Base-by-base conservation (phyloP, 805 yeast species). In the Kurtzmaniella cleridarum region DNA sequence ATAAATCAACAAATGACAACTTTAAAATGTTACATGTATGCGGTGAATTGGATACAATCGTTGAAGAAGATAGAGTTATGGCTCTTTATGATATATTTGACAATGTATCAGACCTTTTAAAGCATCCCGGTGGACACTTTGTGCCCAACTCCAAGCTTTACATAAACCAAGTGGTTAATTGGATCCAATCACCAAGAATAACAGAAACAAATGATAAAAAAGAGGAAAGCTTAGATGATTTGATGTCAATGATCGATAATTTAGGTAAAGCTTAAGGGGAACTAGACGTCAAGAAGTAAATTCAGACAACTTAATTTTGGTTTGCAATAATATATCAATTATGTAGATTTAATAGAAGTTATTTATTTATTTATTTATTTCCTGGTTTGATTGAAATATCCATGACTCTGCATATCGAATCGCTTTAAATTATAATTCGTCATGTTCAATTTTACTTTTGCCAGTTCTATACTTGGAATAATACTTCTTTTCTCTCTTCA, bases 71-170 rank as follows among this genome's bases (percentile, higher is more conserved):
- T 18, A 71, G 95, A 51, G 75, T 90, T 0, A 65, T 76, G 62
- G 69, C 71, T 17, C 65, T 93, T 31, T 78, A 73, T 41, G 55
- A 66, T 14, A 38, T 42, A 17, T 44, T 55, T 36, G 55, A 55
- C 42, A 72, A 75, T 13, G 60, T 73, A 29, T 76, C 82, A 38
- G 74, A 75, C 38, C 64, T 84, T 5, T 68, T 83, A 42, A 82
- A 76, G 46, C 98, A 91, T 54, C 97, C 97, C 8, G 98, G 98
- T 44, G 97, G 98, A 1, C 98, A 91, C 56, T 89, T 84, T 64
- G 96, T 91, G 34, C 98, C 98, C 23, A 88, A 87, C 61, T 82
- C 89, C 36, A 85, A 84, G 59, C 35, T 57, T 12, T 51, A 60
- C 43, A 57, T 67, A 2, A 68, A 63, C 39, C 66, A 65, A 43